phyloP scores from a whole-genome alignment of 2,329 filamentous ascomycete genomes.

The Gaeumannomyces tritici region DNA sequence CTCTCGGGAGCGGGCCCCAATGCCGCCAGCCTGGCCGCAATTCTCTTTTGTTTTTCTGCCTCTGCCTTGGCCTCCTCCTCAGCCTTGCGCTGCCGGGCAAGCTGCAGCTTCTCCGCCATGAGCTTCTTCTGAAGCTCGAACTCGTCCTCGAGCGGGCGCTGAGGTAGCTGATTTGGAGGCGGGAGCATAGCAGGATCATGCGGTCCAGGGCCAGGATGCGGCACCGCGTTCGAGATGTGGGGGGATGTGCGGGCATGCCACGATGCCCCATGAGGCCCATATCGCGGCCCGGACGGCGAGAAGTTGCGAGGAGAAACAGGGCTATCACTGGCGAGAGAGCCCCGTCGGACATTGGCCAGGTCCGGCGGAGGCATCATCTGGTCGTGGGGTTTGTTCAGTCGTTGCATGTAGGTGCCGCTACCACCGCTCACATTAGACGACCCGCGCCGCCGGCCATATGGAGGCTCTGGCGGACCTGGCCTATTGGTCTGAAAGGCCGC shows the following conservation, averaged over 20 bases:
- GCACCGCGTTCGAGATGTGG: not conserved
- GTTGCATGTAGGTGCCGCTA: conserved; percentile 60
- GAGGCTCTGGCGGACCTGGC: conserved; percentile 52
- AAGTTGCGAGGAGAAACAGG: conserved; percentile 37
- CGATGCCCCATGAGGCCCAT: conserved; percentile 27
- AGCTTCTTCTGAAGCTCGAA: conserved; percentile 58
- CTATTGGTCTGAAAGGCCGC: conserved; percentile 76
- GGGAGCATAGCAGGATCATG: conserved; percentile 13
- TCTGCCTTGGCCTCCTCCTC: conserved; percentile 65
- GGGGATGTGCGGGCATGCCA: conserved; percentile 25
- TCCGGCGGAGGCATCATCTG: conserved; percentile 31
- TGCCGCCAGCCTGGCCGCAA: conserved; percentile 62
- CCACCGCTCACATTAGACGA: conserved; percentile 89
- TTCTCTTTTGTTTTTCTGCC: conserved; percentile 59
- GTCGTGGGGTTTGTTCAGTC: conserved; percentile 36
- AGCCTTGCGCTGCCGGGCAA: conserved; percentile 56
- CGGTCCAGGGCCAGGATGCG: conserved; percentile 11
- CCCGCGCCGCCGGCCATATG: conserved; percentile 67
- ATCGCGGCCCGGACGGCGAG: conserved; percentile 24
- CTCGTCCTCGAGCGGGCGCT: conserved; percentile 36
- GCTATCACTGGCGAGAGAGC: conserved; percentile 40
- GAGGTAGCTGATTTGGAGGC: conserved; percentile 8
- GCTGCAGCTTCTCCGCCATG: conserved; percentile 62
- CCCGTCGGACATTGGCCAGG: conserved; percentile 31
- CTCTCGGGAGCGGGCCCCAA: conserved; percentile 56